These are phyloP conservation scores for Erysimum pusillum DNA, from an alignment of 441 rosid species.

Conservation along the genomic window DNA sequence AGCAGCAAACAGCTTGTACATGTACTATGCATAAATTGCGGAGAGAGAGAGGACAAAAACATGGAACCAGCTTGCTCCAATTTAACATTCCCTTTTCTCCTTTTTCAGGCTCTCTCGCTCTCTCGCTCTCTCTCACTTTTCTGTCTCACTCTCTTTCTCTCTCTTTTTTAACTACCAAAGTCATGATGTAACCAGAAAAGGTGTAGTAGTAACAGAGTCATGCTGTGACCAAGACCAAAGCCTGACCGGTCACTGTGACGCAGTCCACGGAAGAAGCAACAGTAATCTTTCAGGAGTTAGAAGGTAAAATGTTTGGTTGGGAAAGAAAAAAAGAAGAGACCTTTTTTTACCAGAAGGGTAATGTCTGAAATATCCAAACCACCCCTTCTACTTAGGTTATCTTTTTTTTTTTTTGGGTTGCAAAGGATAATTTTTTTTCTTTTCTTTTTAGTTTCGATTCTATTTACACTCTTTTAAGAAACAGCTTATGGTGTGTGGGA, in stretches of 20 bases:
- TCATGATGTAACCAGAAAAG: constrained; percentile 47
- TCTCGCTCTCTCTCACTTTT: constrained; percentile 2
- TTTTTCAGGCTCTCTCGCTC: constrained; percentile 47
- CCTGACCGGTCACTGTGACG: constrained; percentile 38
- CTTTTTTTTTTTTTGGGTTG: constrained; percentile 29
- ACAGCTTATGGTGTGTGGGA: constrained; percentile 43
- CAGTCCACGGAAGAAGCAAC: constrained; percentile 37
- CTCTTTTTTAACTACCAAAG: constrained; percentile 46
- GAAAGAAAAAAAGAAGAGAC: constrained; percentile 37
- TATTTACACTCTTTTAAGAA: constrained; percentile 36
- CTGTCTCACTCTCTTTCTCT: constrained; percentile 4
- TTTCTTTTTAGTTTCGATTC: constrained; percentile 31
- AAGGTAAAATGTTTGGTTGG: constrained; percentile 40
- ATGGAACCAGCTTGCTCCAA: constrained; percentile 41
- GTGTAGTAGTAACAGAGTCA: constrained; percentile 46
- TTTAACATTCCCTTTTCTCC: constrained; percentile 33
- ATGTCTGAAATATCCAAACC: constrained; percentile 40
- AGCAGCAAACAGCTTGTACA: constrained; percentile 98
- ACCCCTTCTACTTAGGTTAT: constrained; percentile 38
- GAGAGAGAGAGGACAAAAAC: constrained; percentile 23
- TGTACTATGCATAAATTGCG: constrained; percentile 83
- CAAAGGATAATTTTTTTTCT: constrained; percentile 21
- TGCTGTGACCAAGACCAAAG: constrained; percentile 43
- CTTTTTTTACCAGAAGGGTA: constrained; percentile 36
- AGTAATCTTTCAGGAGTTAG: constrained; percentile 36